Evolutionary conservation across 2,329 filamentous ascomycete genomes (phyloP), one percentile per base, ranked within the genome.

Genomic region (Chrysoporthe austroafricana): DNA sequence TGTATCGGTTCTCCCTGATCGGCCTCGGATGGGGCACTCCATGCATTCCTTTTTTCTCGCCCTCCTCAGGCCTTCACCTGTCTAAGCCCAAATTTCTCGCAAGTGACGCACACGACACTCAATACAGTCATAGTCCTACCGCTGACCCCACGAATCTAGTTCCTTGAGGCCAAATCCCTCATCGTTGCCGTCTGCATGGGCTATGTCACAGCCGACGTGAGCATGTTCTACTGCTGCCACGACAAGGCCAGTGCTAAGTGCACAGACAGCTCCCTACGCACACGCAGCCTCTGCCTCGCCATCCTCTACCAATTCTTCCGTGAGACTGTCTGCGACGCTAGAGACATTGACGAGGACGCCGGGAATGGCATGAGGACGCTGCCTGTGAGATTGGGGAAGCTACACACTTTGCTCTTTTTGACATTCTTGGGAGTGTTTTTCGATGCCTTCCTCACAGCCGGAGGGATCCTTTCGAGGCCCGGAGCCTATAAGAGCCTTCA

Each of bases 261-360:
- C 42, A 69, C 16, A 43, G 54, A 56, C 6, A 57, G 60, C 16
- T 36, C 56, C 11, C 36, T 70, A 2, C 66, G 61, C 18, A 44
- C 66, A 52, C 62, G 68, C 50, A 70, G 68, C 48, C 57, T 70
- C n/a, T 65, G 62, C 39, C 57, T 70, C 4, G 56, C 48, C 8
- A 59, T 70, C 9, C 43, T 70, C 39, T 70, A 70, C 44, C 68
- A 70, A 18, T 70, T 69, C 62, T 58, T 70, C n/a, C 66, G 66
- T 7, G 68, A 70, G 62, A 70, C 66, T 18, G 56, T 62, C 11
- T 68, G 66, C 42, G 68, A 70, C 21, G 18, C 62, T 5, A 63
- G 68, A 32, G 68, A 70, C 56, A 66, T 70, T 57, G 44, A 14
- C 11, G 68, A 70, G 61, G 68, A 70, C 36, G 43, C 44, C 32